Conservation (phyloP, 2,329 filamentous ascomycete species). For the Paraphoma sp. region DNA sequence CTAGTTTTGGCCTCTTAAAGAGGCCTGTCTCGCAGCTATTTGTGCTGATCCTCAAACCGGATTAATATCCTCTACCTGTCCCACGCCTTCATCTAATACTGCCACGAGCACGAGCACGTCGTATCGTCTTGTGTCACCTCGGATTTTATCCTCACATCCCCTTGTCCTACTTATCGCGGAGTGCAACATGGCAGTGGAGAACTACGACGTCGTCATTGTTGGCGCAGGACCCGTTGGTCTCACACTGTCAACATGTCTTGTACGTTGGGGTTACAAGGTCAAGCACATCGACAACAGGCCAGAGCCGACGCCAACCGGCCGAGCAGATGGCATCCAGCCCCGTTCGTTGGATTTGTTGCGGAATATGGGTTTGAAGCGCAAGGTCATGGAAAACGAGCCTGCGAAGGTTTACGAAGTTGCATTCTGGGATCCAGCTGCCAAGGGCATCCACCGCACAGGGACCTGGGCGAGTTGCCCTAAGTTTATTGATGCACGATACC, state of each 20-base stretch:
- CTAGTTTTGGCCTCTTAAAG: conserved; percentile 19
- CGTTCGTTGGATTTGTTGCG: conserved; percentile 84
- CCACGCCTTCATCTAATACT: conserved; percentile 11
- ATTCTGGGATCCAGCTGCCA: conserved; percentile 66
- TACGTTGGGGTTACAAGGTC: conserved; percentile 92
- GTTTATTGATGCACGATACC: conserved; percentile 73
- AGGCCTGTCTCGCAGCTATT: conserved; percentile 8
- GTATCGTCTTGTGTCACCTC: conserved; percentile 1
- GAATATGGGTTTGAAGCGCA: conserved; percentile 88
- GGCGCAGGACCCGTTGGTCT: conserved; percentile 90
- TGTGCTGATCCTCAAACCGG: conserved; percentile 17
- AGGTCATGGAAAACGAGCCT: conserved; percentile 85
- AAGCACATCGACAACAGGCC: conserved; percentile 93
- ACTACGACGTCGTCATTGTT: conserved; percentile 78
- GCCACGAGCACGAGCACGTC: conserved; percentile 1
- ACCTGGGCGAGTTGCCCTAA: conserved; percentile 87
- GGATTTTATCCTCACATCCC: conserved; percentile 1
- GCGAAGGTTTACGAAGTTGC: conserved; percentile 81
- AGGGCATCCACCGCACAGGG: conserved; percentile 65
- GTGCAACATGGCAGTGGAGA: conserved; percentile 45
- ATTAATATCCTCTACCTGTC: conserved; percentile 11
- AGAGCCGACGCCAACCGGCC: conserved; percentile 83
- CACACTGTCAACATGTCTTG: conserved; percentile 84
- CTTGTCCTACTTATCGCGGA: not conserved
- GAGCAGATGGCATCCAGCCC: conserved; percentile 91